phyloP scores from a whole-genome alignment of 164 flowering plant genomes.

The Akebia trifoliata region DNA sequence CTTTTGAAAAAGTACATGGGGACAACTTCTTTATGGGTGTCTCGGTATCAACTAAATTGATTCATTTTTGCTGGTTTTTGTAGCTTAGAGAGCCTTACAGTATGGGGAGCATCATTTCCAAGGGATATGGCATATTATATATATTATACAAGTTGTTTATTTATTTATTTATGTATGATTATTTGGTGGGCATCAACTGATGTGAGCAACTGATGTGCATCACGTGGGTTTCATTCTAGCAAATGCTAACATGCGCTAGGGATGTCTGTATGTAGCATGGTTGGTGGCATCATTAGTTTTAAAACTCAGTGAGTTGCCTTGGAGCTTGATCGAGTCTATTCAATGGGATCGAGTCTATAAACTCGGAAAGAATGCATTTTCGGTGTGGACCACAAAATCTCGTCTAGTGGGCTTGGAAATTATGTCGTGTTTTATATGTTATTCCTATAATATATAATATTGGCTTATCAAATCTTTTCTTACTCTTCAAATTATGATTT shows the following conservation, averaged over 20 bases:
- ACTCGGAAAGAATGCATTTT: too few relatives aligned
- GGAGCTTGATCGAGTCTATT: too few relatives aligned
- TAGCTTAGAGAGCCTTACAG: constrained; percentile 1
- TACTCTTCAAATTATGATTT: too few relatives aligned
- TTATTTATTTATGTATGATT: not conserved
- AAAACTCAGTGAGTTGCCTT: too few relatives aligned
- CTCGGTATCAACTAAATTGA: constrained; percentile 8
- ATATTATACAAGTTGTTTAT: not conserved
- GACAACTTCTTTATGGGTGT: constrained; percentile 1
- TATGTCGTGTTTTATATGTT: too few relatives aligned
- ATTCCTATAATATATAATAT: too few relatives aligned
- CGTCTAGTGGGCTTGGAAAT: too few relatives aligned
- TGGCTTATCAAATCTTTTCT: too few relatives aligned
- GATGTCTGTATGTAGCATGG: not conserved
- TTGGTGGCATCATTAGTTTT: too few relatives aligned
- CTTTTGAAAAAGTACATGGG: constrained; percentile 14
- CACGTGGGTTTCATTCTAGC: constrained; percentile 3
- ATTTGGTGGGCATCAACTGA: constrained; percentile 15
- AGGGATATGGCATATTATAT: constrained; percentile 16
- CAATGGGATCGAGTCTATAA: too few relatives aligned
- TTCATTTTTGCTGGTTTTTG: constrained; percentile 21
- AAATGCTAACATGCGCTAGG: constrained; percentile 5
- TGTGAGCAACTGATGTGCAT: constrained; percentile 10
- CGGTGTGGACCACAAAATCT: too few relatives aligned
- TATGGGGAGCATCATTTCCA: constrained; percentile 28